Percentiles rank a stretch among this genome's conserved stretches.
Evolutionary conservation across 2,329 filamentous ascomycete genomes (phyloP).

Genomic region (Neurospora sp.): DNA sequence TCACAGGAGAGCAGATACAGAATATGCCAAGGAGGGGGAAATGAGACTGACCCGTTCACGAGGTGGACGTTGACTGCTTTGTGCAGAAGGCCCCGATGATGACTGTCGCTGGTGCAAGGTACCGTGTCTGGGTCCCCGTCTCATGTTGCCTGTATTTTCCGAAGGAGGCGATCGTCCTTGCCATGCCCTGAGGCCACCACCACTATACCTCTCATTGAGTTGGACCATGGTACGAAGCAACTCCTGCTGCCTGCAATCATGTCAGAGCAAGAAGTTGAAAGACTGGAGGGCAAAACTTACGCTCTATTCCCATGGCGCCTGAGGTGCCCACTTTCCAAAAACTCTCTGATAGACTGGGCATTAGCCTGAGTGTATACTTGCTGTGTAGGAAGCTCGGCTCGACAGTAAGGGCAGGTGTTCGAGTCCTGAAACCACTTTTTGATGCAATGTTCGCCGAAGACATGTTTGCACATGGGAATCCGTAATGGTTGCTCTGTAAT

Average conservation of each 20-base stretch:
- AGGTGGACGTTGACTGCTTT: neutral
- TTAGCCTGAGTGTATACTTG: conserved; percentile 10
- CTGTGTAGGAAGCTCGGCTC: conserved; percentile 49
- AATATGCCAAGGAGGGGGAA: neutral
- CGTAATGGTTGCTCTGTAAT: conserved; percentile 46
- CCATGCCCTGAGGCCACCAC: neutral
- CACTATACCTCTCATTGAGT: neutral
- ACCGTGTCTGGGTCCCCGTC: conserved; percentile 4
- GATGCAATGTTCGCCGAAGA: conserved; percentile 56
- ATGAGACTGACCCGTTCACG: neutral
- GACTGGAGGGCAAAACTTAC: neutral
- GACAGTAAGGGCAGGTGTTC: conserved; percentile 55
- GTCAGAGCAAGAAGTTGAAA: neutral
- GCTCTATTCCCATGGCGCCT: conserved; percentile 15
- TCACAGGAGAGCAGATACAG: neutral
- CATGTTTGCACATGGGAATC: conserved; percentile 52
- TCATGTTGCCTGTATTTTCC: conserved; percentile 6
- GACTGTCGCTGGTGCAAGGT: neutral
- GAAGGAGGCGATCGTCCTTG: neutral
- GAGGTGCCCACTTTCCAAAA: conserved; percentile 19
- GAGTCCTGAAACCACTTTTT: conserved; percentile 56
- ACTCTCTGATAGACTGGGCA: conserved; percentile 7
- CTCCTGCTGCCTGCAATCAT: neutral
- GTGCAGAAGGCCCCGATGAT: neutral
- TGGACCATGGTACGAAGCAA: neutral